A percentile compares a stretch with the other conserved stretches of the same genome.
These are phyloP conservation scores for Alternaria brassicae DNA, from an alignment of 2,329 filamentous ascomycete genomes.

Conservation along the genomic window DNA sequence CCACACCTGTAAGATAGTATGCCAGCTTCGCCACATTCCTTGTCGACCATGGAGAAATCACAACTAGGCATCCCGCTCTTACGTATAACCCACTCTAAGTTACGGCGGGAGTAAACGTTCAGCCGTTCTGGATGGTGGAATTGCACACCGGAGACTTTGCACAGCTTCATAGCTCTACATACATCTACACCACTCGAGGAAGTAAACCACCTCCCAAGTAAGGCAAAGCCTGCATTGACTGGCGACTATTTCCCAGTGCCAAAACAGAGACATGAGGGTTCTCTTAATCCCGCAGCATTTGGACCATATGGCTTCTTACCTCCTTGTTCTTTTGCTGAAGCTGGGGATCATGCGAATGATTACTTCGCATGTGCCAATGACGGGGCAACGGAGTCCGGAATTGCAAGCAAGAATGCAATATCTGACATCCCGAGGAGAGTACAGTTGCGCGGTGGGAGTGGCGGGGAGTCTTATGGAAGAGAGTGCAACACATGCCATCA, in stretches of 20 bases:
- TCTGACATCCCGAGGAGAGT: accelerated
- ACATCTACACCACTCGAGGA: neutral
- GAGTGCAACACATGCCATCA: too few relatives aligned
- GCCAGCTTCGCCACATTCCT: neutral
- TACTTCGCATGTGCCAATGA: neutral
- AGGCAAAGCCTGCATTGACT: too few relatives aligned
- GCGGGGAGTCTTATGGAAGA: too few relatives aligned
- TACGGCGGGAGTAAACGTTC: neutral
- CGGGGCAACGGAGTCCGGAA: neutral
- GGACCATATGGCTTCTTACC: neutral
- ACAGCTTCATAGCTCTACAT: neutral
- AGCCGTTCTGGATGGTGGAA: neutral
- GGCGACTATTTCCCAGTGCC: neutral
- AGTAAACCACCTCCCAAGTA: accelerated
- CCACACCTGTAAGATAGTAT: accelerated
- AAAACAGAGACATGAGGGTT: neutral
- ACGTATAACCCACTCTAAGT: accelerated
- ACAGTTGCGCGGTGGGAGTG: too few relatives aligned
- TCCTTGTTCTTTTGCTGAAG: neutral
- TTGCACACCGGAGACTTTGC: neutral
- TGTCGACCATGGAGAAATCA: neutral
- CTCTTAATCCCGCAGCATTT: neutral
- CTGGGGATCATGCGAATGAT: neutral
- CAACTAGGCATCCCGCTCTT: neutral
- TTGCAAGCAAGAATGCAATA: accelerated